These are phyloP conservation scores for Bretschneidera sinensis DNA, from an alignment of 345 rosid species.

Conservation along the genomic window DNA sequence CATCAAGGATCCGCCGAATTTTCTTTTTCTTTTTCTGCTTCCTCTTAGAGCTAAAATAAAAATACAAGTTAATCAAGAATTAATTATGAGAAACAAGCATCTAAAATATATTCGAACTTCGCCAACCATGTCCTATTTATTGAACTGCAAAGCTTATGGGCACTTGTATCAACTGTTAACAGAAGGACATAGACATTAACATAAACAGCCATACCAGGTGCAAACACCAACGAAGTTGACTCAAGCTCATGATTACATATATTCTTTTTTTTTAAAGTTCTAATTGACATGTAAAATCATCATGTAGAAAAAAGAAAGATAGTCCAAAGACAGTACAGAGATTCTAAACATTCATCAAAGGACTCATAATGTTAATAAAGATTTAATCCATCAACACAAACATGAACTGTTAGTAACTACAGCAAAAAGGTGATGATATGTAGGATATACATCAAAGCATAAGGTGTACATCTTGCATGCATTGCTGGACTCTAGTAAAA, in stretches of 20 bases:
- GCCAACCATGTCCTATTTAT: not conserved
- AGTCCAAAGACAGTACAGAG: not conserved
- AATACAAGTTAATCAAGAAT: conserved; percentile 17
- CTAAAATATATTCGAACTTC: not conserved
- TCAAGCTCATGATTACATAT: too few relatives aligned
- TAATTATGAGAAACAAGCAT: conserved; percentile 17
- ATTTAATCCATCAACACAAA: too few relatives aligned
- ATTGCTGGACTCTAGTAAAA: too few relatives aligned
- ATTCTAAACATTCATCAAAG: not conserved
- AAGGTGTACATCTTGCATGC: too few relatives aligned
- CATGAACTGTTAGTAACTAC: not conserved
- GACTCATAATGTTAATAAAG: not conserved
- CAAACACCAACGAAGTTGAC: too few relatives aligned
- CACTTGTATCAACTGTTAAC: too few relatives aligned
- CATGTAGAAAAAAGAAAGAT: too few relatives aligned
- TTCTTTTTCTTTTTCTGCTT: conserved; percentile 64
- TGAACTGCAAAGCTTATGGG: too few relatives aligned
- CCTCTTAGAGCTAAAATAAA: conserved; percentile 51
- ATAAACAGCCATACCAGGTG: too few relatives aligned
- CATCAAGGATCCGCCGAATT: conserved; percentile 93
- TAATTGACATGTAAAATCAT: too few relatives aligned
- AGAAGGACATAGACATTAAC: too few relatives aligned
- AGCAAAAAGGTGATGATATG: not conserved
- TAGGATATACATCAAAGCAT: not conserved
- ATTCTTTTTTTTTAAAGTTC: too few relatives aligned